A percentile compares a stretch with the other conserved stretches of the same genome.
Conservation (phyloP, 768 basidiomycete genomes). For the Tulasnella sp. region DNA sequence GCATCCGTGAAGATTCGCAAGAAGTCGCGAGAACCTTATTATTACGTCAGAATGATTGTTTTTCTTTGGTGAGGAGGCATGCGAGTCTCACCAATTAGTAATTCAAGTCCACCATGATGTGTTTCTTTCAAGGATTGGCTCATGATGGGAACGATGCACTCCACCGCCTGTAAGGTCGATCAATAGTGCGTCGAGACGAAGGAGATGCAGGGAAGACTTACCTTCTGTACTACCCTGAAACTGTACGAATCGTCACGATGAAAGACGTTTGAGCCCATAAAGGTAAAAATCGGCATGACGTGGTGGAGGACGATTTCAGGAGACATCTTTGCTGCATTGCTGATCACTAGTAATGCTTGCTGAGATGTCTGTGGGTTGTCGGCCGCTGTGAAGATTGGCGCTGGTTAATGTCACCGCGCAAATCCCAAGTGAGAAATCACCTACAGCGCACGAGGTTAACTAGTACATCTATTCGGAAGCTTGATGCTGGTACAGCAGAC, state of each 20-base stretch:
- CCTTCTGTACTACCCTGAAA: conserved; percentile 90
- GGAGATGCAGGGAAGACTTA: conserved; percentile 25
- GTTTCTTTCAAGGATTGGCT: conserved; percentile 60
- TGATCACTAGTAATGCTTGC: conserved; percentile 80
- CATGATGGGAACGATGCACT: conserved; percentile 91
- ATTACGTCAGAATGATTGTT: not conserved
- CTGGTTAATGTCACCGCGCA: not conserved
- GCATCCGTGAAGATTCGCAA: conserved; percentile 90
- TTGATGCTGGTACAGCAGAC: not conserved
- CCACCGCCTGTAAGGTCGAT: conserved; percentile 55
- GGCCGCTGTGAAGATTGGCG: conserved; percentile 42
- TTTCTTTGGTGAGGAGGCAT: not conserved
- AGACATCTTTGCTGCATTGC: conserved; percentile 68
- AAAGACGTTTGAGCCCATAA: conserved; percentile 98
- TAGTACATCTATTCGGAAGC: conserved; percentile 62
- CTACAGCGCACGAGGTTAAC: conserved; percentile 78
- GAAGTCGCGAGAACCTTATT: conserved; percentile 55
- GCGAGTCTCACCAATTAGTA: conserved; percentile 41
- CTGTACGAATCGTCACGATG: conserved; percentile 94
- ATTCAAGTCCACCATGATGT: conserved; percentile 42
- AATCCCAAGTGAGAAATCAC: conserved; percentile 18
- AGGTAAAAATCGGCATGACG: conserved; percentile 97
- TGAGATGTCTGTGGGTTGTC: conserved; percentile 92
- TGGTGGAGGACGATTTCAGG: conserved; percentile 90
- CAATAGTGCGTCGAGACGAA: too few species aligned